phyloP scores from a whole-genome alignment of 2,329 filamentous ascomycete species.

The Proliferodiscus dingleyae region DNA sequence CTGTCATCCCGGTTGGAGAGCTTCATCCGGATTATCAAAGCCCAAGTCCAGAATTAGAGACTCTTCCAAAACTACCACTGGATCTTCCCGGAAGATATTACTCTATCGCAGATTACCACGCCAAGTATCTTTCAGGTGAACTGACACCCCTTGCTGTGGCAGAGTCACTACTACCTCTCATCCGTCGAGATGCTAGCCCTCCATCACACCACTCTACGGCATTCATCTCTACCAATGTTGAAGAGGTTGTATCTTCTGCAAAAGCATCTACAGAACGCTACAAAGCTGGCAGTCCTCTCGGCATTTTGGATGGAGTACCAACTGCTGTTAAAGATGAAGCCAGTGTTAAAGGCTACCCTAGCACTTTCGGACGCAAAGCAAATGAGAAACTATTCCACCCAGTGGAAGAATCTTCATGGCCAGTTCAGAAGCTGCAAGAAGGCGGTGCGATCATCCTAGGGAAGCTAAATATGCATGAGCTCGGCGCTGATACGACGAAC shows the following conservation, averaged over 20 bases:
- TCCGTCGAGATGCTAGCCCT: slow-evolving; percentile 52
- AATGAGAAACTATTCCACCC: slow-evolving; percentile 74
- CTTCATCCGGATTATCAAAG: slow-evolving; percentile 9
- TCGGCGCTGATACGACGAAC: slow-evolving; percentile 73
- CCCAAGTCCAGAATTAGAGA: slow-evolving; percentile 37
- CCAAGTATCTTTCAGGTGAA: slow-evolving; percentile 64
- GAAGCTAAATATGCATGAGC: slow-evolving; percentile 83
- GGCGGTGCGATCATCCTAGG: slow-evolving; percentile 69
- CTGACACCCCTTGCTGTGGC: slow-evolving; percentile 69
- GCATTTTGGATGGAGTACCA: slow-evolving; percentile 75
- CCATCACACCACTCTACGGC: slow-evolving; percentile 62
- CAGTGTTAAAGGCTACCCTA: slow-evolving; percentile 67
- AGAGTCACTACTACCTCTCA: slow-evolving; percentile 65
- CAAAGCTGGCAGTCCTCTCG: slow-evolving; percentile 57
- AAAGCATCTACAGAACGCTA: slow-evolving; percentile 70
- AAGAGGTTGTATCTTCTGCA: slow-evolving; percentile 62
- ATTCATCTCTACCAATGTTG: slow-evolving; percentile 64
- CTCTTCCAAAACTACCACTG: slow-evolving; percentile 38
- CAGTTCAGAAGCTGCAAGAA: slow-evolving; percentile 58
- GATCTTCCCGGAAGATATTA: slow-evolving; percentile 52
- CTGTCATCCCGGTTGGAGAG: slow-evolving; percentile 42
- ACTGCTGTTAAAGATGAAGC: slow-evolving; percentile 81
- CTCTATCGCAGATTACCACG: slow-evolving; percentile 71
- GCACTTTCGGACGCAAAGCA: slow-evolving; percentile 67
- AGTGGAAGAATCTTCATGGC: slow-evolving; percentile 64